phyloP scores from a whole-genome alignment of 768 basidiomycete species.

The Suillus hirtellus region DNA sequence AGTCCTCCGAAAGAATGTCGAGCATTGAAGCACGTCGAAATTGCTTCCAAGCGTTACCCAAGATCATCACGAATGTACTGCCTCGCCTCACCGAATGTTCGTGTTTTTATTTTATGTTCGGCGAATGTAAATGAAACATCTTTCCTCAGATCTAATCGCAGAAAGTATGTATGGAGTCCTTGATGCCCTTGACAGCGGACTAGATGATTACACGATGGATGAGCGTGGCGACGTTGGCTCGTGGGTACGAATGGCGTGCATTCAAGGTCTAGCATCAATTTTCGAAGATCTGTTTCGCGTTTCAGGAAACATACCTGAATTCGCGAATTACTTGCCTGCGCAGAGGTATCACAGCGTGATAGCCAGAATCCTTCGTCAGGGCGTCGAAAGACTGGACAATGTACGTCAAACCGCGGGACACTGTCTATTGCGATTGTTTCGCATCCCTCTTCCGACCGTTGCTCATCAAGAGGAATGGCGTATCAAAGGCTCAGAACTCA shows the following conservation, averaged over 20 bases:
- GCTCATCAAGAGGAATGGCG: constrained; percentile 48
- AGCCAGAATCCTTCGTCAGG: constrained; percentile 80
- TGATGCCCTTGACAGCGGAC: constrained; percentile 60
- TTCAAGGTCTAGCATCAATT: constrained; percentile 61
- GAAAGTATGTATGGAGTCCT: constrained; percentile 49
- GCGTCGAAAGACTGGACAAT: constrained; percentile 87
- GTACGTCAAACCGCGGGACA: constrained; percentile 81
- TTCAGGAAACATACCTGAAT: constrained; percentile 42
- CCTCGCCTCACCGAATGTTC: constrained; percentile 46
- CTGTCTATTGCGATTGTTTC: constrained; percentile 54
- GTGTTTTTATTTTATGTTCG: constrained; percentile 26
- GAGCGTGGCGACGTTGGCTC: constrained; percentile 97
- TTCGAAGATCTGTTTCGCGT: constrained; percentile 51
- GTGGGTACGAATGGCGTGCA: constrained; percentile 84
- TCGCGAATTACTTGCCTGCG: constrained; percentile 62
- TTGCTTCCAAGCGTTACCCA: constrained; percentile 46
- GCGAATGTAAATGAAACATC: constrained; percentile 13
- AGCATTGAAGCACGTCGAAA: constrained; percentile 64
- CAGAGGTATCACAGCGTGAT: constrained; percentile 56
- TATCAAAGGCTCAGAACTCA: constrained; percentile 45
- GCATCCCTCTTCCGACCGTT: constrained; percentile 44
- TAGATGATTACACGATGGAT: constrained; percentile 90
- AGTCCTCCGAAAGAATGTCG: constrained; percentile 36
- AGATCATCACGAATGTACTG: constrained; percentile 47
- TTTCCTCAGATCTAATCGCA: constrained; percentile 47